Base-by-base conservation (phyloP, 352 stramenopile species). In the Aphanomyces astaci region DNA sequence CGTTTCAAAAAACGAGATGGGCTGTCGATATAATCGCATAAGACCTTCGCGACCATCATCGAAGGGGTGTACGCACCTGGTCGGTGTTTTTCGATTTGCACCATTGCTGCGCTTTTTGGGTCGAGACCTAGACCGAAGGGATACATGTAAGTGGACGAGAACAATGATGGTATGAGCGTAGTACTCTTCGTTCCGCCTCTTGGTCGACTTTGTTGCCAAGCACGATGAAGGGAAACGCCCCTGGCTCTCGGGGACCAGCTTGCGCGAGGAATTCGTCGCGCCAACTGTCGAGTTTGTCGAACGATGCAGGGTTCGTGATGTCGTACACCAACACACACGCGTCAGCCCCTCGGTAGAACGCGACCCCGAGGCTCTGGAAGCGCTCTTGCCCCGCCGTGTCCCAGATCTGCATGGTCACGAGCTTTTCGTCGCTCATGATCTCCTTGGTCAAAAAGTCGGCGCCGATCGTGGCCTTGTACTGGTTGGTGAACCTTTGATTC, bases 391-490 rank as follows among this genome's bases (percentile, higher is more conserved):
- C 97, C 7, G 97, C 97, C 4, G 97, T 99, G 78, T 99, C 97
- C 97, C 97, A 99, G 74, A 99, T 99, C 88, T 97, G 90, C 76
- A 99, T 90, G 22, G 90, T 98, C 40, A 98, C 94, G 30, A 98
- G 76, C 71, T 98, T 97, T 71, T 98, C 90, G 74, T 98, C 89
- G 63, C 98, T 85, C 76, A 97, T 92, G 57, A 92, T 93, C 75
- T 99, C 95, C 75, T 99, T 98, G 15, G 94, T 97, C 51, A 99
- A 82, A 75, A 99, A 99, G 76, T 99, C 97, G 28, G 97, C 97
- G 54, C 97, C 97, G 76, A 99, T 99, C 4, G 97, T 99, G 24
- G 96, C 96, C 75, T 99, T 99, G 85, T 99, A 99, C 81, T 98
- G 96, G 67, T 94, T 97, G 33, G 89, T 97, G 78, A 99, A 99